These are phyloP conservation scores for Malania oleifera DNA, from an alignment of 164 flowering plant species.

Conservation along the genomic window DNA sequence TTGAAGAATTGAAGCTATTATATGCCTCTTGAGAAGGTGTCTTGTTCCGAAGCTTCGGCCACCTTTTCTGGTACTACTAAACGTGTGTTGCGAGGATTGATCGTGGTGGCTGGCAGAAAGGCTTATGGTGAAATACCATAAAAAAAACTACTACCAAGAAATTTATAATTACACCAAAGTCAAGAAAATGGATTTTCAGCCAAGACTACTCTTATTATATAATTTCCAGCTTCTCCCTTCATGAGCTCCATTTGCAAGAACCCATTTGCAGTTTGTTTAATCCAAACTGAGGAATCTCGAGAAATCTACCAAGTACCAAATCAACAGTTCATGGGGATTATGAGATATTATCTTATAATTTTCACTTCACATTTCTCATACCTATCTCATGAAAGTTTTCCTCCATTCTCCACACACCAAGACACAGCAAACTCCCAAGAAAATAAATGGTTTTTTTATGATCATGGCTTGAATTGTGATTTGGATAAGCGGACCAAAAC, in stretches of 20 bases:
- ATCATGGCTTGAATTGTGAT: constrained; percentile 21
- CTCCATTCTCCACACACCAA: constrained; percentile 20
- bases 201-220: constrained; percentile 23
- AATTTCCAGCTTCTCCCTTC: constrained; percentile 15
- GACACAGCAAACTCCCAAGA: constrained; percentile 43
- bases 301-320: constrained; percentile 24
- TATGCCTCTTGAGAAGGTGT: constrained; percentile 59
- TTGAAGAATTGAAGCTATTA: constrained; percentile 54
- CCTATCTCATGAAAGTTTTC: constrained; percentile 17
- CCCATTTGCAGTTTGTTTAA: constrained; percentile 24
- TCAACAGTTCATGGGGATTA: constrained; percentile 47
- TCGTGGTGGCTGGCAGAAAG: constrained; percentile 18
- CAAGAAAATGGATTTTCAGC: constrained; percentile 28
- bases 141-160: constrained; percentile 38
- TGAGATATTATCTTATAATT: constrained; percentile 16
- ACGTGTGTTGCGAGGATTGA: constrained; percentile 23
- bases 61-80: constrained; percentile 62
- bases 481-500: constrained; percentile 23
- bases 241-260: constrained; percentile 16
- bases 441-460: constrained; percentile 14
- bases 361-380: constrained; percentile 18
- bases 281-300: constrained; percentile 60
- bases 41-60: constrained; percentile 74
- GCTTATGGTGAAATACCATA: constrained; percentile 12
- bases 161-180: too few species aligned